Conservation (phyloP, 768 basidiomycete genomes). For the Suillus luteus region DNA sequence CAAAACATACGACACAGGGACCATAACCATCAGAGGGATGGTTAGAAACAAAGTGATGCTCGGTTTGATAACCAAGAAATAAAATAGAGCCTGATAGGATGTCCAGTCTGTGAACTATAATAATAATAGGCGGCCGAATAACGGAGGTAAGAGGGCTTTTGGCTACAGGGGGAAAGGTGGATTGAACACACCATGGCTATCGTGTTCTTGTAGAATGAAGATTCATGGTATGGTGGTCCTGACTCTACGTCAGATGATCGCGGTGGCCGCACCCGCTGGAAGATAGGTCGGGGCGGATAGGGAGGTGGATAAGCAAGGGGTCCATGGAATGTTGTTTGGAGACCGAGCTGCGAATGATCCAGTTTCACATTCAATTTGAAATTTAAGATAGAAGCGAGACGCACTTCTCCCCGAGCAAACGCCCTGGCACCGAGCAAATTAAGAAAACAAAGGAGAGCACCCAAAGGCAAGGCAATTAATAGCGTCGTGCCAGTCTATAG, state of each 20-base stretch:
- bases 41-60: slow-evolving; percentile 71
- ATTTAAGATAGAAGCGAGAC: slow-evolving; percentile 16
- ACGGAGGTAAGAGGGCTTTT: slow-evolving; percentile 11
- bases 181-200: slow-evolving; percentile 68
- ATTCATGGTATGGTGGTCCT: slow-evolving; percentile 50
- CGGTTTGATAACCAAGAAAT: slow-evolving; percentile 87
- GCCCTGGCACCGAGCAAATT: slow-evolving; percentile 72
- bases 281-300: slow-evolving; percentile 72
- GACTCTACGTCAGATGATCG: slow-evolving; percentile 52
- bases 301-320: slow-evolving; percentile 65
- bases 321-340: slow-evolving; percentile 71
- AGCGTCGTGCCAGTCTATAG: slow-evolving; percentile 74
- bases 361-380: slow-evolving; percentile 9
- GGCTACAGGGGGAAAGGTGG: slow-evolving; percentile 1
- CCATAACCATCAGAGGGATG: slow-evolving; percentile 53
- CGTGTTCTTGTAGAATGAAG: slow-evolving; percentile 78
- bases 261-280: slow-evolving; percentile 59
- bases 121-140: slow-evolving; percentile 9
- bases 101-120: slow-evolving; percentile 76
- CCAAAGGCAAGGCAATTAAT: slow-evolving; percentile 77
- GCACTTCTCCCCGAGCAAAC: slow-evolving; percentile 72
- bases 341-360: slow-evolving; percentile 46
- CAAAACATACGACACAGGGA: slow-evolving; percentile 58
- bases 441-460: slow-evolving; percentile 76
- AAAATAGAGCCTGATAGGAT: slow-evolving; percentile 84